Conservation (phyloP, 108 stramenopile species). For the Cylindrotheca fusiformis region DNA sequence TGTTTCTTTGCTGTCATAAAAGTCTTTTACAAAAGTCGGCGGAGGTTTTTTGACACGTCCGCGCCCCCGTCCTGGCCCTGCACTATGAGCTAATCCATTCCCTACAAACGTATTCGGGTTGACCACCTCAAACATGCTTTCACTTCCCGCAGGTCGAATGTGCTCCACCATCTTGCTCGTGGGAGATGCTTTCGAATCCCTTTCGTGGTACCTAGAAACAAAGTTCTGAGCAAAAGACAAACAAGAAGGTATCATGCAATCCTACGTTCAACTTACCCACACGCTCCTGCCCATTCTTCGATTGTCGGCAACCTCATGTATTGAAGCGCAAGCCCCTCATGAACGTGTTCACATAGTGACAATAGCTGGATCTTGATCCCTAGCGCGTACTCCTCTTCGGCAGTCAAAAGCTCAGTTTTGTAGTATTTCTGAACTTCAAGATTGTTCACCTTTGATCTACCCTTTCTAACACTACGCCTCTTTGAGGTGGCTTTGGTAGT, state of each 20-base stretch:
- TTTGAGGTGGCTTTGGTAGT: background rate
- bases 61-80: constrained; percentile 72
- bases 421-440: constrained; percentile 71
- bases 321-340: constrained; percentile 58
- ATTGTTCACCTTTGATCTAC: constrained; percentile 13
- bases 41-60: constrained; percentile 74
- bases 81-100: constrained; percentile 64
- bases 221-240: background rate
- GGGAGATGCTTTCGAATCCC: constrained; percentile 14
- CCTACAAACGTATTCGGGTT: constrained; percentile 84
- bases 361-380: constrained; percentile 75
- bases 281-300: constrained; percentile 80
- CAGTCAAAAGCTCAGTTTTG: constrained; percentile 60
- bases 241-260: background rate
- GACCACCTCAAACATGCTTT: constrained; percentile 46
- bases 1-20: constrained; percentile 43
- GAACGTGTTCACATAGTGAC: constrained; percentile 74
- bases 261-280: constrained; percentile 40
- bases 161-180: constrained; percentile 46
- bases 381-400: constrained; percentile 73
- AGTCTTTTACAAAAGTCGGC: constrained; percentile 47
- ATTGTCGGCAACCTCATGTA: constrained; percentile 61
- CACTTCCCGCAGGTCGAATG: constrained; percentile 57
- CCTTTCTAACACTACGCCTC: background rate
- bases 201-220: constrained; percentile 2